Base-by-base conservation (phyloP, 2,329 filamentous ascomycete genomes). In the Lachnellula subtilissima region DNA sequence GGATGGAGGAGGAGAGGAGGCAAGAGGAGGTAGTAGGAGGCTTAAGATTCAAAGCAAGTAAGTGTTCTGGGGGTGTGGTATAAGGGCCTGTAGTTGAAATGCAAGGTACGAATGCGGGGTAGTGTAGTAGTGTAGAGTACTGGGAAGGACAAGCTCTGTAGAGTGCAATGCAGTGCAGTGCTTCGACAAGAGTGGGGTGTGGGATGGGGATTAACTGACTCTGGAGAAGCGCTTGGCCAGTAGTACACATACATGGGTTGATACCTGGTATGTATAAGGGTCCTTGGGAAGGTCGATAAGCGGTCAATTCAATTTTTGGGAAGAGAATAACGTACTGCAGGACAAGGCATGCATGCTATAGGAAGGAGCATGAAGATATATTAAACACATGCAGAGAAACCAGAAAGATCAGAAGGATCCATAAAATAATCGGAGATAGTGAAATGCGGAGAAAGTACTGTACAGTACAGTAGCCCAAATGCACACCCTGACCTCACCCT, bases 31-130 rank as follows among this genome's bases (percentile, higher is more conserved):
- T 25, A 4, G 37, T 40, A 17, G 42, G 42, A 22, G 4, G 17
- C 42, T 19, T 12, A 48, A 28, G 19, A 17, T 22, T 12, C 14
- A 39, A 7, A 35, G 15, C 9, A 32, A 32, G 9, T 32, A 32
- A 32, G 9, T 32, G 28, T 32, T 32, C 25, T 32, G 28, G 28
- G 28, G 28, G 9, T 32, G 28, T 32, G 28, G 3, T 32, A 32
- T 32, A 43, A 19, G 19, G 23, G 36, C 14, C 23, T 46, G 35
- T 12, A 47, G 40, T 25, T 22, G 23, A 17, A 14, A 32, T 53
- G 52, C 43, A 53, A 53, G 46, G 52, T 48, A 49, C 52, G 40
- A 32, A 36, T 17, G 51, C 39, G 32, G 48, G 48, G 46, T 49
- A 46, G 46, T 36, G 46, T 42, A 43, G 32, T 48, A 19, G 19